Evolutionary conservation across 345 rosid genomes (phyloP).

Genomic region (Nasturtium officinale): DNA sequence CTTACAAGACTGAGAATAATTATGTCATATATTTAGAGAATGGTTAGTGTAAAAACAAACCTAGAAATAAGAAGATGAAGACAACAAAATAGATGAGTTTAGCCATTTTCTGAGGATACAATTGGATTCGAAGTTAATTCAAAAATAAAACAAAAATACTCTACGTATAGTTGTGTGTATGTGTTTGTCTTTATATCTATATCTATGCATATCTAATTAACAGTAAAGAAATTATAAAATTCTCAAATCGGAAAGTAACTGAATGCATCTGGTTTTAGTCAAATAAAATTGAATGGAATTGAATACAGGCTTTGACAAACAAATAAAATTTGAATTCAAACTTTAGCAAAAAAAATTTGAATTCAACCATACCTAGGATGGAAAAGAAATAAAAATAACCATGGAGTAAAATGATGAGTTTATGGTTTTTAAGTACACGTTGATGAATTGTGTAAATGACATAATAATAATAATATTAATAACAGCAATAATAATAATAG

Average conservation of each 20-base stretch:
- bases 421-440: too few relatives aligned
- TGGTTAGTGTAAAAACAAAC: constrained; percentile 20
- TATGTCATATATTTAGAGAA: neutral
- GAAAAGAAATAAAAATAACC: too few relatives aligned
- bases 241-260: neutral
- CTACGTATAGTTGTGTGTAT: too few relatives aligned
- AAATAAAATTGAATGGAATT: neutral
- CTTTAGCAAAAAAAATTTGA: neutral
- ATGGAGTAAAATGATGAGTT: too few relatives aligned
- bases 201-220: too few relatives aligned
- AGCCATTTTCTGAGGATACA: constrained; percentile 14
- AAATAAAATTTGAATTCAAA: neutral
- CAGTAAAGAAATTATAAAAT: neutral
- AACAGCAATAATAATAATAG: too few relatives aligned
- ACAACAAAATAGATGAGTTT: constrained; percentile 6
- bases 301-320: neutral
- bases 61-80: constrained; percentile 24
- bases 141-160: neutral
- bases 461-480: too few relatives aligned
- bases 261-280: neutral
- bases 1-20: neutral
- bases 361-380: neutral
- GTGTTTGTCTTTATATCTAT: too few relatives aligned
- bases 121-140: neutral
- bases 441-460: too few relatives aligned